Base-by-base conservation (phyloP, 2,329 filamentous ascomycete genomes). In the Clonostachys sp. region DNA sequence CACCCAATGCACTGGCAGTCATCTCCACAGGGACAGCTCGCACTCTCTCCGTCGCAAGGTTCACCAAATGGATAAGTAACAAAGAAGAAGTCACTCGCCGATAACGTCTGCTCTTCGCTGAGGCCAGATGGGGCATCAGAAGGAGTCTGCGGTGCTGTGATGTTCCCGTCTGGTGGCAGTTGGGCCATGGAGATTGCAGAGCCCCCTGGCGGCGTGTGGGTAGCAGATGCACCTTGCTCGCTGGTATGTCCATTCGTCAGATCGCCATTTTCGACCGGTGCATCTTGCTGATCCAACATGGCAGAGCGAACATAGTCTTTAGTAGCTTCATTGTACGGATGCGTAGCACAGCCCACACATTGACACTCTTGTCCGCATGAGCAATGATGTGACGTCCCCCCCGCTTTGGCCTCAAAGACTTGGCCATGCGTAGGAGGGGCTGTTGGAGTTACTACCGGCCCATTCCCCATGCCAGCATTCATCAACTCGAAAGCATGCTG, bases 271-370 rank as follows among this genome's bases (percentile, higher is more conserved):
- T 36, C 12, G n/a, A 18, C 33, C 34, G 48, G 44, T 39, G 50
- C 57, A 35, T 48, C 55, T 6, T 59, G 41, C 36, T 71, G 67
- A 30, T 68, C 65, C 51, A 57, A 55, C 66, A 71, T 71, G 45
- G 56, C 74, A 7, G 74, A 76, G 45, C 74, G 68, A 4, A 83
- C 70, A 49, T 73, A 73, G 44, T 68, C 71, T 51, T 71, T 75
- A 45, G 79, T 87, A 18, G 82, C 78, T 8, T 80, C 72, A 54
- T 87, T 87, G 57, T 83, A 85, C 12, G 84, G 82, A 59, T 87
- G 84, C 3, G 79, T 80, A 6, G 81, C 74, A 58, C 85, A 89
- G 12, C 83, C 84, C 35, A 87, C 68, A 57, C 85, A 89, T 53
- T 83, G 75, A 53, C 85, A 89, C 30, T 70, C 70, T 46, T 84